phyloP scores from a whole-genome alignment of 192 early-diverging fungal genomes.

The Phlyctochytrium planicorne region DNA sequence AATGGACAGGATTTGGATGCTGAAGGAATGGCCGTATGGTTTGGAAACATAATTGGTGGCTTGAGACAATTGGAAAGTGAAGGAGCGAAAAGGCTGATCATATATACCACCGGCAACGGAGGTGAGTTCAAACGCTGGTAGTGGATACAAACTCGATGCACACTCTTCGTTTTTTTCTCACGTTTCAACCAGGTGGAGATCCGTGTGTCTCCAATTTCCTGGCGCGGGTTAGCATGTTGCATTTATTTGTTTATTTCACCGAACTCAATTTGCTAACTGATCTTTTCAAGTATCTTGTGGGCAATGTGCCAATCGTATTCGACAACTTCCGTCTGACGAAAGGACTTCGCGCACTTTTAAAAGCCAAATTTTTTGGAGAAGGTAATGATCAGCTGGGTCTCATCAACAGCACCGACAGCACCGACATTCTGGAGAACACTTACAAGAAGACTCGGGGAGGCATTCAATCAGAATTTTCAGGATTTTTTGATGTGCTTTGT shows the following conservation, averaged over 20 bases:
- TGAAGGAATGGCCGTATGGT: neutral
- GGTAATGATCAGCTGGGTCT: neutral
- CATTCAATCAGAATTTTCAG: neutral
- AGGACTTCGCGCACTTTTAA: neutral
- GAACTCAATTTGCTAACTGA: too few species aligned
- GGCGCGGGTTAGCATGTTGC: too few species aligned
- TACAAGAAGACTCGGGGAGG: neutral
- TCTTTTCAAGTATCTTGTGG: too few species aligned
- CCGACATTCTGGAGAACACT: neutral
- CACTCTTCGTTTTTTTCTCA: too few species aligned
- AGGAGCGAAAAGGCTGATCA: neutral
- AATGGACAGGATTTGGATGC: neutral
- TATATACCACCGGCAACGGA: neutral
- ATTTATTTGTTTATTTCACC: too few species aligned
- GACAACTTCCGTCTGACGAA: neutral
- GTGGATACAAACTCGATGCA: too few species aligned
- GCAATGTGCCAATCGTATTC: neutral
- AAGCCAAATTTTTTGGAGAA: neutral
- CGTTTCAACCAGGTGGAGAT: too few species aligned
- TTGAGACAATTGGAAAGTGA: neutral
- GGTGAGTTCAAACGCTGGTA: too few species aligned
- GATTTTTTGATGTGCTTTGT: too few species aligned
- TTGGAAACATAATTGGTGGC: neutral
- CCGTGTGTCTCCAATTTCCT: too few species aligned
- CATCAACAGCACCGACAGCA: neutral